Evolutionary conservation across 805 yeast genomes (phyloP), one percentile per base, ranked within the genome.

Genomic region (Metschnikowia similis): DNA sequence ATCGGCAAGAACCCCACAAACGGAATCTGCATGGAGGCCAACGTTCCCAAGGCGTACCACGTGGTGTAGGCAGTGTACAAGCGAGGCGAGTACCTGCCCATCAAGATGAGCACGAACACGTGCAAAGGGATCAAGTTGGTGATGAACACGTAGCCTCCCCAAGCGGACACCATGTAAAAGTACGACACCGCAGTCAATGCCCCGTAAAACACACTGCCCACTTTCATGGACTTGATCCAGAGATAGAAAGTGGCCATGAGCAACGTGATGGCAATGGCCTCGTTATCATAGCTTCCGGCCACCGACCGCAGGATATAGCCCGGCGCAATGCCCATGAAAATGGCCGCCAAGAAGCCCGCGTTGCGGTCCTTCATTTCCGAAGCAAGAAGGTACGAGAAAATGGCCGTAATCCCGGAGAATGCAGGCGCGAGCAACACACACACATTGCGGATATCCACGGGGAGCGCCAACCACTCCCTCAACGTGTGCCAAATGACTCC

Each of bases 131-230:
- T 89, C 77, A 95, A 83, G 73, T 94, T 94, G 52, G 99, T 94
- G 71, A 94, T 95, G 76, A 94, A 94, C 47, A 95, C 99, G 66
- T 94, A 94, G 28, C 99, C 99, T 76, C 99, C 99, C 97, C 99
- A 91, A 10, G 99, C 99, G 43, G 96, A 84, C 47, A 94, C 99
- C 99, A 94, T 94, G 77, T 94, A 94, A 71, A 95, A 94, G 74
- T 95, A 94, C 61, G 84, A 86, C 32, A 89, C 66, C 1, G 99
- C 96, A 29, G 97, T 83, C 59, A 86, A 72, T 2, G 92, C 76
- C 9, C 89, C 94, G 76, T 84, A 89, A 57, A 88, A 78, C 14
- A 91, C 83, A 1, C 96, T 88, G 41, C 99, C 99, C 36, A 86
- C 75, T 69, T 92, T 92, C 69, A 89, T 80, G 10, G 97, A 85